Evolutionary conservation across 164 flowering plant genomes (phyloP).

Genomic region (Saururus chinensis): DNA sequence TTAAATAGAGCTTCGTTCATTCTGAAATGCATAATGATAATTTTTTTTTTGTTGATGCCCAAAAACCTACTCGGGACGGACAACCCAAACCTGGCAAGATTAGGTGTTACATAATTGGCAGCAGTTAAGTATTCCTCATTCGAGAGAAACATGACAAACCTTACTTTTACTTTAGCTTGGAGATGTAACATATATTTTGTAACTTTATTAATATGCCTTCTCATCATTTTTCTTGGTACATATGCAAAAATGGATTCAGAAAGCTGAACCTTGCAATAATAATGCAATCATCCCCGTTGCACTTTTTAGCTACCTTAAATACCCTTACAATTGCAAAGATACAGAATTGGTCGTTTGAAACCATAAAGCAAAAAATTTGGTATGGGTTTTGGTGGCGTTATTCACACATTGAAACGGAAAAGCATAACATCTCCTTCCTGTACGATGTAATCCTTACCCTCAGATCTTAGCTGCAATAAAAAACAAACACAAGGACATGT

Average conservation of each 20-base stretch:
- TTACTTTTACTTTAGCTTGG: too few relatives aligned
- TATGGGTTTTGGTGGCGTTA: not conserved
- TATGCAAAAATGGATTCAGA: not conserved
- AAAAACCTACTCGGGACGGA: too few relatives aligned
- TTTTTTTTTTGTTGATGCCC: too few relatives aligned
- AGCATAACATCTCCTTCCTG: conserved; percentile 99
- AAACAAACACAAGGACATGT: not conserved
- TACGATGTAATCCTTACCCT: conserved; percentile 90
- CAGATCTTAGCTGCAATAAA: conserved; percentile 74
- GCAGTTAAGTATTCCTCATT: too few relatives aligned
- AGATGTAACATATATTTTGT: too few relatives aligned
- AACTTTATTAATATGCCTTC: not conserved
- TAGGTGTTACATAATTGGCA: too few relatives aligned
- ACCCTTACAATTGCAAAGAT: too few relatives aligned
- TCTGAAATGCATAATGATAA: too few relatives aligned
- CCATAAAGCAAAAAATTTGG: too few relatives aligned
- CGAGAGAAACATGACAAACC: too few relatives aligned
- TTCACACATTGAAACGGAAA: conserved; percentile 84
- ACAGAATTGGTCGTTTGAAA: not conserved
- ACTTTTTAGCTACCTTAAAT: too few relatives aligned
- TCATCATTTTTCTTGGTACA: not conserved
- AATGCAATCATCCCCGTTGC: not conserved
- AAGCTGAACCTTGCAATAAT: not conserved
- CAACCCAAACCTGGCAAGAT: too few relatives aligned
- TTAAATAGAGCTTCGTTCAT: not conserved